These are phyloP conservation scores for Syzygium aromaticum DNA, from an alignment of 345 rosid species.

Conservation along the genomic window DNA sequence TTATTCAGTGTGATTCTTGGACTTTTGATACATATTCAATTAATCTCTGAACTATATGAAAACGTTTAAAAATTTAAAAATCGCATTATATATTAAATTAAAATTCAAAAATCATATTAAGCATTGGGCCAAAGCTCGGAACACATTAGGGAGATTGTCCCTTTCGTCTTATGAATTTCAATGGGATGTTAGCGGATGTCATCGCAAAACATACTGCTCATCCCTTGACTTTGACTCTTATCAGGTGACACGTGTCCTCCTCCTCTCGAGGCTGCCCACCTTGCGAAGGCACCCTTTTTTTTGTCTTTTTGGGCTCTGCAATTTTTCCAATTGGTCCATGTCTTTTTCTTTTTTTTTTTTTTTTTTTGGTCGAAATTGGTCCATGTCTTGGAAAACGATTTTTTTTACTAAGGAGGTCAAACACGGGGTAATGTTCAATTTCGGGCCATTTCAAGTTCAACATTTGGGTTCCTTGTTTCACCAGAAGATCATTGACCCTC, in stretches of 20 bases:
- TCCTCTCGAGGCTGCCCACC: background rate
- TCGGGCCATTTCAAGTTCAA: background rate
- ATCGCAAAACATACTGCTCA: background rate
- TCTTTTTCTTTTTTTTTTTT: background rate
- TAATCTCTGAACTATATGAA: no score
- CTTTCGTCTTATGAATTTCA: no score
- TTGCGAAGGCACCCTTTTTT: background rate
- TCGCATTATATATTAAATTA: no score
- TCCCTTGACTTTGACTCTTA: background rate
- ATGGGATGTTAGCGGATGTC: background rate
- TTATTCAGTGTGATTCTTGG: no score
- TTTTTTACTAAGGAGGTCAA: background rate
- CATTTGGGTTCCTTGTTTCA: background rate
- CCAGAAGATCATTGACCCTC: background rate
- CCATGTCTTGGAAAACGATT: no score
- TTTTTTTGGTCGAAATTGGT: background rate
- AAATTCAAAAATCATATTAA: no score
- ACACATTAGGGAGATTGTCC: no score
- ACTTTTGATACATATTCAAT: no score
- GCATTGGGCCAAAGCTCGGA: no score
- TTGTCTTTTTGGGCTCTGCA: background rate
- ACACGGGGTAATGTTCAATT: background rate
- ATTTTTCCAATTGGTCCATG: background rate
- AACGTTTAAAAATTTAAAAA: no score
- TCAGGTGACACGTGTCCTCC: background rate